Evolutionary conservation across 352 stramenopile species (phyloP), one percentile per base, ranked within the genome.

Genomic region (Phytophthora uliginosa): DNA sequence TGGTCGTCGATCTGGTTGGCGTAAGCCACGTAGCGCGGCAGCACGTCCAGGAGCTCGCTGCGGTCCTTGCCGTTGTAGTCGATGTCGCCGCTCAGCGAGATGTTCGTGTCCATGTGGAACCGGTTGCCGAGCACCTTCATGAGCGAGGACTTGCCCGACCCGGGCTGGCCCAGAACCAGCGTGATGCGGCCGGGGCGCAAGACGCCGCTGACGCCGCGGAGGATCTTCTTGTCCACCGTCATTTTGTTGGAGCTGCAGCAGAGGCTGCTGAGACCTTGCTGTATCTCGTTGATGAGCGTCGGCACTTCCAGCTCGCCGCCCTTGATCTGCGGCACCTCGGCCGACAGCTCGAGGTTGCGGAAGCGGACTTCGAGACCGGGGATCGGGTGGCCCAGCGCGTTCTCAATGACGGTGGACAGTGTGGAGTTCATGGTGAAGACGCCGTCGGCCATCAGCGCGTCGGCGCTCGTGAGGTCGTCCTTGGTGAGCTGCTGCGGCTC

Each of bases 351-450:
- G 28, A 92, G 59, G 64, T 89, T 67, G 10, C 72, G 76, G 65
- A 92, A 92, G 26, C 81, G 82, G n/a, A 90, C 75, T 53, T 89
- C 81, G 54, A 90, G 73, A 15, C 77, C 81, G 13, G 83, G 77
- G 20, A 92, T 82, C 2, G 83, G 77, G 5, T 76, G 52, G 10
- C 84, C 84, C 6, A 83, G 42, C 0, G 82, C 74, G 7, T 84
- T 83, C 51, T 88, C 81, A 18, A 88, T 73, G 2, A 84, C 82
- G 0, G 71, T 56, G 0, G 82, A 83, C 38, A 93, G 70, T 22
- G 71, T 84, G n/a, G 77, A 45, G 67, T 90, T 82, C 83, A 92
- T 89, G 34, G 76, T 79, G 59, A 89, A 77, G 24, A 88, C 74
- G 47, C 71, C 85, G 17, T 69, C 63, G 7, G 79, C 82, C 71